These are phyloP conservation scores for Didymella keratinophila DNA, from an alignment of 2,329 filamentous ascomycete genomes.

Conservation along the genomic window DNA sequence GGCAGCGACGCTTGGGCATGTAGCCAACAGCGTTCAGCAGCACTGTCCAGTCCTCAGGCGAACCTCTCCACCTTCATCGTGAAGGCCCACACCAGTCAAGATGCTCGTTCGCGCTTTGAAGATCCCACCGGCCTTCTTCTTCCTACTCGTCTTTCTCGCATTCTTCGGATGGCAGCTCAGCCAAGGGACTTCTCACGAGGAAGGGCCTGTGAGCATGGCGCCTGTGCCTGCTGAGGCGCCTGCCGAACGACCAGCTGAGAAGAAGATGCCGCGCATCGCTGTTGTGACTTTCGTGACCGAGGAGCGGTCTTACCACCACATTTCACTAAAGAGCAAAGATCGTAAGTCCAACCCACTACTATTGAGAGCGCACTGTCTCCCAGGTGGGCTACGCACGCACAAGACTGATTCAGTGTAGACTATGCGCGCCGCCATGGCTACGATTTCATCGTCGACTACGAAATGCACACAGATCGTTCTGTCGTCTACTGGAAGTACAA, in stretches of 20 bases:
- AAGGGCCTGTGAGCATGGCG: conserved; percentile 12
- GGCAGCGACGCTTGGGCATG: conserved; percentile 19
- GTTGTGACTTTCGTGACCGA: conserved; percentile 50
- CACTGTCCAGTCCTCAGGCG: neutral
- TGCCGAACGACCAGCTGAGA: conserved; percentile 17
- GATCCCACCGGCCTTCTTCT: conserved; percentile 32
- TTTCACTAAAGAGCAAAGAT: conserved; percentile 50
- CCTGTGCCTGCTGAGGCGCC: conserved; percentile 23
- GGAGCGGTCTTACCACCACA: conserved; percentile 47
- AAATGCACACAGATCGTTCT: conserved; percentile 41
- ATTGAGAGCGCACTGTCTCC: neutral
- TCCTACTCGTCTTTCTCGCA: conserved; percentile 40
- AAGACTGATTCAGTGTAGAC: conserved; percentile 29
- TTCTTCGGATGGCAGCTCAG: conserved; percentile 45
- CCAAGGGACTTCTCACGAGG: conserved; percentile 30
- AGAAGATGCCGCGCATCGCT: conserved; percentile 39
- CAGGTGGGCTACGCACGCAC: neutral
- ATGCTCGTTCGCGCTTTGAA: conserved; percentile 42
- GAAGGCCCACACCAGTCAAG: conserved; percentile 8
- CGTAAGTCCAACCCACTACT: conserved; percentile 32
- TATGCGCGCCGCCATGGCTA: conserved; percentile 53
- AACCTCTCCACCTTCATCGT: neutral
- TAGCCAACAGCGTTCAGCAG: conserved; percentile 14
- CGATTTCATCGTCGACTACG: conserved; percentile 52
- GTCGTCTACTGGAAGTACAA: conserved; percentile 51